These are phyloP conservation scores for Xylaria longipes DNA, from an alignment of 495 filamentous ascomycete species.

Conservation along the genomic window DNA sequence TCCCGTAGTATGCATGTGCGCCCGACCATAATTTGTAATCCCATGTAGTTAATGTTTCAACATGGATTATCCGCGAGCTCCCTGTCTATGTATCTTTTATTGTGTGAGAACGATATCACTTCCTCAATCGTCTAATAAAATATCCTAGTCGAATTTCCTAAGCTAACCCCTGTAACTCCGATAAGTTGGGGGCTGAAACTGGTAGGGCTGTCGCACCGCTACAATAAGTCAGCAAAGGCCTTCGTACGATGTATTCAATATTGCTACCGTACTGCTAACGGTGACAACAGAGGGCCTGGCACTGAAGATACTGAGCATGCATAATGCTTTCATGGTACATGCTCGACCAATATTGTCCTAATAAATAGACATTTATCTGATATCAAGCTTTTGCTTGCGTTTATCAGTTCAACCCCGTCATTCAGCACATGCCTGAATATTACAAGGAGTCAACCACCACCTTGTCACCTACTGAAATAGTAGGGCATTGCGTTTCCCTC, in stretches of 20 bases:
- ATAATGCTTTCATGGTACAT: background rate
- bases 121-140: background rate
- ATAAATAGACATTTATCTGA: background rate
- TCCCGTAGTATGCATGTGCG: background rate
- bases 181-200: background rate
- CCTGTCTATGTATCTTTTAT: too few species aligned
- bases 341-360: background rate
- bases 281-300: background rate
- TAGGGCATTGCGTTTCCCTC: conserved; percentile 52
- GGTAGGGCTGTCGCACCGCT: background rate
- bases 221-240: background rate
- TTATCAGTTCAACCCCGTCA: background rate
- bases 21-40: background rate
- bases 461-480: conserved; percentile 63
- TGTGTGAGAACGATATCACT: background rate
- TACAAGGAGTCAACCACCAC: conserved; percentile 44
- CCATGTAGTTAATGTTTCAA: background rate
- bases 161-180: background rate
- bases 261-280: background rate
- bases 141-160: background rate
- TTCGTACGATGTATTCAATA: too few species aligned
- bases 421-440: background rate
- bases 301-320: background rate
- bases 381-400: background rate
- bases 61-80: background rate